Percentiles rank a stretch among this genome's conserved stretches.
These are phyloP conservation scores for Boletus sp. DNA, from an alignment of 1,284 basidiomycete species.

Conservation along the genomic window DNA sequence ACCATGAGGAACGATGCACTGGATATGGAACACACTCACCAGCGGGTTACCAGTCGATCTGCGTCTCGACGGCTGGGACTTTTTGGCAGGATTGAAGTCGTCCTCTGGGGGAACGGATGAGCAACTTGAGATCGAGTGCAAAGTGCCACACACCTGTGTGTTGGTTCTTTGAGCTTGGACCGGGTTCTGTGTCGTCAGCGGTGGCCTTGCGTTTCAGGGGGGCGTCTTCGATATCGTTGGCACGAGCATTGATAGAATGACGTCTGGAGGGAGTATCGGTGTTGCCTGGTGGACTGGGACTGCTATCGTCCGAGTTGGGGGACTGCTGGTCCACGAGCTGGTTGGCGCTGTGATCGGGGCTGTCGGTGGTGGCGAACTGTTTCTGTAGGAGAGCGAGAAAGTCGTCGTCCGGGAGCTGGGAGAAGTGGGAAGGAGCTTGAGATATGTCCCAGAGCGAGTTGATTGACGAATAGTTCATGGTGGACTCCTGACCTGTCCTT, in stretches of 20 bases:
- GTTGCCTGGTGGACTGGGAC: conserved; percentile 68
- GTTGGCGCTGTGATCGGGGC: conserved; percentile 20
- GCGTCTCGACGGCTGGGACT: conserved; percentile 40
- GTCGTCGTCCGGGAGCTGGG: conserved; percentile 73
- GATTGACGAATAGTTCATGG: conserved; percentile 36
- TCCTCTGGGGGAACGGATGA: conserved; percentile 21
- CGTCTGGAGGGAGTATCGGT: conserved; percentile 36
- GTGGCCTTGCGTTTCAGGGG: conserved; percentile 76
- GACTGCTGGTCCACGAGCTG: conserved; percentile 15
- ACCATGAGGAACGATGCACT: conserved; percentile 9
- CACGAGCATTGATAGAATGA: conserved; percentile 40
- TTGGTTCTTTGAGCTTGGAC: conserved; percentile 65
- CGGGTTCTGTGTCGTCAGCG: conserved; percentile 60
- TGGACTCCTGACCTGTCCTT: conserved; percentile 6
- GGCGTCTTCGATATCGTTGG: conserved; percentile 46
- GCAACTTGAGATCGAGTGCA: conserved; percentile 8
- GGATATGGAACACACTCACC: conserved; percentile 36
- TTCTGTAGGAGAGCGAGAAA: conserved; percentile 78
- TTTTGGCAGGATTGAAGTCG: conserved; percentile 34
- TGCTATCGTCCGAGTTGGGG: conserved; percentile 68
- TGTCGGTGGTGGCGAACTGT: conserved; percentile 54
- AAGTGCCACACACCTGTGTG: conserved; percentile 56
- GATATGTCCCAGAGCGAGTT: conserved; percentile 69
- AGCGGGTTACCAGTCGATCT: conserved; percentile 47
- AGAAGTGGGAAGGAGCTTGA: conserved; percentile 57